Conservation (phyloP, 495 filamentous ascomycete species). For the Lindgomyces ingoldianus region DNA sequence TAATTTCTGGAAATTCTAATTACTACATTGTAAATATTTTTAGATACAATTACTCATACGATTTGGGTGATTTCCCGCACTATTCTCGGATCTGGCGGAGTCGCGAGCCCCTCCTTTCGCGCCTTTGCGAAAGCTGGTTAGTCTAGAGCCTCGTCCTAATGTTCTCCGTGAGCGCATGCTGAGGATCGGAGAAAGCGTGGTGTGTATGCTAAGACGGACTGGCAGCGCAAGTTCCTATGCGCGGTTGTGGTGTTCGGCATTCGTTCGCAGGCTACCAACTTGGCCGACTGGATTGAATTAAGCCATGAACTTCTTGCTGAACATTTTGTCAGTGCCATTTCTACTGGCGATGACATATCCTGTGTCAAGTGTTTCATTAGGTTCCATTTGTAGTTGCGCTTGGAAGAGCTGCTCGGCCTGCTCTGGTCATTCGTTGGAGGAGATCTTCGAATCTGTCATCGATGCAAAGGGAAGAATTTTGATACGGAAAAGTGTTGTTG, state of each 20-base stretch:
- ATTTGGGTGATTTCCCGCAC: too few relatives aligned
- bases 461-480: conserved; percentile 14
- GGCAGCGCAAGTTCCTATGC: conserved; percentile 1
- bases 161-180: conserved; percentile 20
- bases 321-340: conserved; percentile 35
- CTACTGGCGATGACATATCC: neutral
- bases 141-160: conserved; percentile 7
- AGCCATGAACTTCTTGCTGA: conserved; percentile 34
- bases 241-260: conserved; percentile 37
- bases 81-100: too few relatives aligned
- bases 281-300: conserved; percentile 40
- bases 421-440: conserved; percentile 19
- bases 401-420: conserved; percentile 29
- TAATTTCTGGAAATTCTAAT: too few relatives aligned
- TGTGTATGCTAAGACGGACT: conserved; percentile 14
- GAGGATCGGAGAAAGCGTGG: conserved; percentile 22
- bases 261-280: conserved; percentile 41
- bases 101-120: too few relatives aligned
- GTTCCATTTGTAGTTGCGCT: conserved; percentile 19
- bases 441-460: conserved; percentile 24
- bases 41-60: too few relatives aligned
- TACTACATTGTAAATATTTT: too few relatives aligned
- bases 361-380: conserved; percentile 3
- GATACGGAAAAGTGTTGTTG: conserved; percentile 9
- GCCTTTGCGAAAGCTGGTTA: conserved; percentile 18